Base-by-base conservation (phyloP, 2,329 filamentous ascomycete species). In the Phaeosphaeria sp. region DNA sequence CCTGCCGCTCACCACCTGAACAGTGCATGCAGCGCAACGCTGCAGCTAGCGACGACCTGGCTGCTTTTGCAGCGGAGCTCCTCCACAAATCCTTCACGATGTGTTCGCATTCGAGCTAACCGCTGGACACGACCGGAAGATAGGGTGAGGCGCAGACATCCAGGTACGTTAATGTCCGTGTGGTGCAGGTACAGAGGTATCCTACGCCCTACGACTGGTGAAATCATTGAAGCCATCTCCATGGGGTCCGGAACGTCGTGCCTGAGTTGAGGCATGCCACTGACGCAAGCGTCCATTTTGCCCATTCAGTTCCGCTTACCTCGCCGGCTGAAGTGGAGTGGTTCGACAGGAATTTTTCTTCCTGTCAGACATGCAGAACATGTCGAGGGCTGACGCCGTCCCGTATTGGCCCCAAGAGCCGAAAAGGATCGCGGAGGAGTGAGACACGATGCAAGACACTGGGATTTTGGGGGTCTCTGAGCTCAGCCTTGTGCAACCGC, bases 211-310 rank as follows among this genome's bases (percentile, higher is more conserved):
- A 52, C 42, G 51, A 57, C 46, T 55, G 47, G 40, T 40, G 53
- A 55, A 24, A 20, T 44, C 39, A 33, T 24, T 43, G 48, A 48
- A 42, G 25, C 8, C 22, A 40, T 21, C 27, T 46, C 44, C 27
- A 63, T 54, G 63, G 59, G 61, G 53, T 59, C 61, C 71, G 71
- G 71, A 59, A 68, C 69, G 68, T 57, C 62, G 70, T 74, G 66
- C 70, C 70, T 74, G 63, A 64, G 56, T 51, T 62, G 61, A 57
- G 57, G 55, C 59, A 62, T 58, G 49, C 30, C 39, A 42, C 51
- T 18, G 53, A 56, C 53, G 49, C 55, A 33, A 47, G 51, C 51
- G 51, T 54, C 47, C 53, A 50, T 39, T 42, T n/a, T 48, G 44
- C 33, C 27, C 20, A 53, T 53, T 44, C 30, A 30, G 45, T 18